Evolutionary conservation across 768 basidiomycete genomes (phyloP).

Genomic region (Lyophyllum decastes): DNA sequence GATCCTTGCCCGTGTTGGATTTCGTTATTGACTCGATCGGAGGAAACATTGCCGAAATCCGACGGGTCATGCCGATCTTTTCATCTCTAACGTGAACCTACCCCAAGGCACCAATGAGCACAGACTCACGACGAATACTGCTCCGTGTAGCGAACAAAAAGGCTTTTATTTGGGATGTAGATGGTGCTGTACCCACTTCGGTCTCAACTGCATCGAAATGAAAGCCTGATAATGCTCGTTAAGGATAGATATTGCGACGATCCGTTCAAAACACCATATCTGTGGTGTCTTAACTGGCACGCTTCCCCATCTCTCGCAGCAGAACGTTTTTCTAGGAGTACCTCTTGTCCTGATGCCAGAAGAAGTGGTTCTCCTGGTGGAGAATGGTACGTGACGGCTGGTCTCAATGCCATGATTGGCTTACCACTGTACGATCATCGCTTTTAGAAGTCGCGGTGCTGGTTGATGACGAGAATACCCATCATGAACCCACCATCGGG

Average conservation of each 20-base stretch:
- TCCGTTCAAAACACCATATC: constrained; percentile 80
- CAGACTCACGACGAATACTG: constrained; percentile 42
- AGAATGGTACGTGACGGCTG: constrained; percentile 57
- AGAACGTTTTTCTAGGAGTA: constrained; percentile 95
- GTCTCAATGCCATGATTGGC: not conserved
- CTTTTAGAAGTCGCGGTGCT: constrained; percentile 72
- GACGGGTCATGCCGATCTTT: not conserved
- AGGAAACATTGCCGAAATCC: not conserved
- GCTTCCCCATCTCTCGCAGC: constrained; percentile 91
- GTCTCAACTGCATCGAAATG: constrained; percentile 1
- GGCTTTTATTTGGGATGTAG: constrained; percentile 88
- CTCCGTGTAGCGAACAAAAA: constrained; percentile 77
- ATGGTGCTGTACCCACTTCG: constrained; percentile 49
- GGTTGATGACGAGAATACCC: constrained; percentile 68
- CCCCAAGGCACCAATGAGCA: constrained; percentile 13
- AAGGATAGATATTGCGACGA: constrained; percentile 68
- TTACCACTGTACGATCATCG: constrained; percentile 11
- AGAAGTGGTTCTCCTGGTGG: constrained; percentile 86
- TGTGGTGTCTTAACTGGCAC: constrained; percentile 90
- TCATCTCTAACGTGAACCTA: not conserved
- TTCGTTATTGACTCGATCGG: too few relatives aligned
- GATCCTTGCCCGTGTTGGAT: too few relatives aligned
- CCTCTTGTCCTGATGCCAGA: constrained; percentile 89
- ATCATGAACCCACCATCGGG: constrained; percentile 44
- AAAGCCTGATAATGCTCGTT: constrained; percentile 13